A percentile compares a stretch with the other conserved stretches of the same genome.
phyloP scores from a whole-genome alignment of 2,329 filamentous ascomycete genomes.

The Pseudopithomyces maydicus region DNA sequence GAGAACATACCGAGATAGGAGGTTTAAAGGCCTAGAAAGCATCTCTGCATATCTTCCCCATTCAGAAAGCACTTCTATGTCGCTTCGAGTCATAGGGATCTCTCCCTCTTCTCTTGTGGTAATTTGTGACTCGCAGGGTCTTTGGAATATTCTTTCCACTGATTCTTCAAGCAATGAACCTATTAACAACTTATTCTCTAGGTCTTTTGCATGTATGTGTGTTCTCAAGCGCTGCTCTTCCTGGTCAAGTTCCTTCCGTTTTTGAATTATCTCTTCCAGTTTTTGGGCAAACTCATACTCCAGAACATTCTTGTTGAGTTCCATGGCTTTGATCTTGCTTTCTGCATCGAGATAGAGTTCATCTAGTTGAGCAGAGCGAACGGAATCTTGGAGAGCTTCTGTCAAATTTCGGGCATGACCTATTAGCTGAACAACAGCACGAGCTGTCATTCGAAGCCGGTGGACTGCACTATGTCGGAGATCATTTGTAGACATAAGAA shows the following conservation, averaged over 20 bases:
- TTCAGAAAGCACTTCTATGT: too few species aligned
- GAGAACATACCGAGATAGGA: too few species aligned
- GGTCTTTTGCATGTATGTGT: slow-evolving; percentile 33
- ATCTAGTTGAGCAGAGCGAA: slow-evolving; percentile 33
- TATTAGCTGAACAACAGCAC: slow-evolving; percentile 1
- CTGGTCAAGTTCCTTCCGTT: slow-evolving; percentile 45
- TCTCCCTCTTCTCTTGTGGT: too few species aligned
- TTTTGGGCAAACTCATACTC: slow-evolving; percentile 27
- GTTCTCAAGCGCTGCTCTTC: slow-evolving; percentile 36
- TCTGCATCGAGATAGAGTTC: slow-evolving; percentile 34
- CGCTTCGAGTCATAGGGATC: too few species aligned
- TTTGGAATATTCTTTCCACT: slow-evolving; percentile 15
- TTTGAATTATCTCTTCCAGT: slow-evolving; percentile 39
- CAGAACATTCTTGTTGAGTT: slow-evolving; percentile 42
- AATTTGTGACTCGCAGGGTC: neutral
- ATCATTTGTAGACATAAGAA: slow-evolving; percentile 9
- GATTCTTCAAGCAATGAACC: slow-evolving; percentile 37
- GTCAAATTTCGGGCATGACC: slow-evolving; percentile 30
- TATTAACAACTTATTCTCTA: slow-evolving; percentile 34
- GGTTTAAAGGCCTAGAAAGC: too few species aligned
- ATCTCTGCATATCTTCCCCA: too few species aligned
- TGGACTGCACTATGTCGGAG: slow-evolving; percentile 11
- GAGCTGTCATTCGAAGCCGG: slow-evolving; percentile 1
- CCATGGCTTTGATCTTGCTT: slow-evolving; percentile 37
- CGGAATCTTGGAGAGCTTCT: slow-evolving; percentile 31